A percentile compares a stretch with the other conserved stretches of the same genome.
Conservation (phyloP, 139 green algal genomes). For the Trebouxia sp. region DNA sequence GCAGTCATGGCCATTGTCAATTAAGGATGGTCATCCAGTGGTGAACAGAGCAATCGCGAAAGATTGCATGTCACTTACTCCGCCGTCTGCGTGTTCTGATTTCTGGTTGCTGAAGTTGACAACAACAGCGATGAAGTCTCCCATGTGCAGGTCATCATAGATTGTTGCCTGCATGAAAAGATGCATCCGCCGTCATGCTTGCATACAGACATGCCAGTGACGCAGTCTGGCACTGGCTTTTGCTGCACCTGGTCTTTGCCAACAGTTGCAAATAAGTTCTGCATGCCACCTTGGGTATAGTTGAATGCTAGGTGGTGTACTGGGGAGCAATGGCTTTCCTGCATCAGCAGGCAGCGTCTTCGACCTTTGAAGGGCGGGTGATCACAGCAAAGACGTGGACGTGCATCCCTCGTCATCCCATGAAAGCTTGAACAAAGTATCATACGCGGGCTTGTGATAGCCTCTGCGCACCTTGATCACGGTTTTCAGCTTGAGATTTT, state of each 20-base stretch:
- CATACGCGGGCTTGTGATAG: background rate
- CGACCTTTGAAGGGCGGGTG: background rate
- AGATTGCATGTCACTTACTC: constrained; percentile 27
- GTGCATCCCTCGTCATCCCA: too few species aligned
- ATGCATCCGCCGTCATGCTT: background rate
- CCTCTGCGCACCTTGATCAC: constrained; percentile 55
- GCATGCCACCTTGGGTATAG: background rate
- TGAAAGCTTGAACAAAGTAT: too few species aligned
- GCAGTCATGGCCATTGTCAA: background rate
- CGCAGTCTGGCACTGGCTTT: background rate
- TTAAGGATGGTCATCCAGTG: too few species aligned
- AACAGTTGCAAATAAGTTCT: constrained; percentile 65
- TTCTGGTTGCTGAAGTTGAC: constrained; percentile 62
- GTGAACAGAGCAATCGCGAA: too few species aligned
- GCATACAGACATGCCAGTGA: background rate
- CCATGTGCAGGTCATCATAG: constrained; percentile 76
- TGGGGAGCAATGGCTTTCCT: constrained; percentile 60
- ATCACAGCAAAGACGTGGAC: background rate
- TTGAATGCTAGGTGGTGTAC: constrained; percentile 56
- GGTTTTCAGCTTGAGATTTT: constrained; percentile 59
- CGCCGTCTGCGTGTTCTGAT: constrained; percentile 45
- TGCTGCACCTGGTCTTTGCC: constrained; percentile 59
- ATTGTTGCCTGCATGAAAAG: constrained; percentile 48
- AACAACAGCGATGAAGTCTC: constrained; percentile 62
- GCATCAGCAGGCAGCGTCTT: background rate